Percentiles rank a stretch among this genome's conserved stretches.
Conservation (phyloP, 306 rosid genomes). For the Rubus parviflorus region DNA sequence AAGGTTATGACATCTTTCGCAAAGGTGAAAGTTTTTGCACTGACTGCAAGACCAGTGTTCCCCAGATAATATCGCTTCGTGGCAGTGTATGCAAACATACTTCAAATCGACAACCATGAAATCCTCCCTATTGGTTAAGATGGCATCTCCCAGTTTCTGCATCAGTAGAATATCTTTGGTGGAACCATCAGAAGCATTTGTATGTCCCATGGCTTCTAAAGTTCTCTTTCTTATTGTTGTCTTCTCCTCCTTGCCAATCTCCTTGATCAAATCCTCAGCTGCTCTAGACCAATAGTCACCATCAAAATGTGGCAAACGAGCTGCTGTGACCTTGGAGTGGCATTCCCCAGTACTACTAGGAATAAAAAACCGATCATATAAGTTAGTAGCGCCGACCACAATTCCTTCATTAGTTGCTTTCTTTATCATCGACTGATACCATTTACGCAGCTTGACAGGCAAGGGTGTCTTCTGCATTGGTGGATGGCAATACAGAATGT, state of each 20-base stretch:
- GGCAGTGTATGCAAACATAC: conserved; percentile 47
- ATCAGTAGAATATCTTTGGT: conserved; percentile 57
- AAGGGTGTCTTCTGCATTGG: conserved; percentile 55
- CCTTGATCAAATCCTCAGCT: conserved; percentile 38
- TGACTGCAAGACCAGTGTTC: conserved; percentile 51
- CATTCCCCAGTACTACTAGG: conserved; percentile 23
- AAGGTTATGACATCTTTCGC: conserved; percentile 43
- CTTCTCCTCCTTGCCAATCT: conserved; percentile 28
- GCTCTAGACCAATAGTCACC: conserved; percentile 57
- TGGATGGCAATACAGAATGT: conserved; percentile 60
- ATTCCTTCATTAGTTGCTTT: conserved; percentile 56
- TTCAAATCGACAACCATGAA: conserved; percentile 58
- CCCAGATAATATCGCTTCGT: conserved; percentile 47
- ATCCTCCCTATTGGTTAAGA: conserved; percentile 45
- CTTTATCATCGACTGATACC: conserved; percentile 57
- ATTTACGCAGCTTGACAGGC: conserved; percentile 47
- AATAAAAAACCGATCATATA: conserved; percentile 54
- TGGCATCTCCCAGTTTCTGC: conserved; percentile 47
- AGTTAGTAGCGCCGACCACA: conserved; percentile 41
- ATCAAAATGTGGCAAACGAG: conserved; percentile 69
- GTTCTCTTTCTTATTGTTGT: conserved; percentile 34
- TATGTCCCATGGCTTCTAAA: conserved; percentile 52
- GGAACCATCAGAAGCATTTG: conserved; percentile 36
- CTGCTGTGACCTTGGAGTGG: conserved; percentile 48
- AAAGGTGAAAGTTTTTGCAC: conserved; percentile 57